phyloP scores from a whole-genome alignment of 495 filamentous ascomycete species.

The Hyphodiscus hymeniophilus region DNA sequence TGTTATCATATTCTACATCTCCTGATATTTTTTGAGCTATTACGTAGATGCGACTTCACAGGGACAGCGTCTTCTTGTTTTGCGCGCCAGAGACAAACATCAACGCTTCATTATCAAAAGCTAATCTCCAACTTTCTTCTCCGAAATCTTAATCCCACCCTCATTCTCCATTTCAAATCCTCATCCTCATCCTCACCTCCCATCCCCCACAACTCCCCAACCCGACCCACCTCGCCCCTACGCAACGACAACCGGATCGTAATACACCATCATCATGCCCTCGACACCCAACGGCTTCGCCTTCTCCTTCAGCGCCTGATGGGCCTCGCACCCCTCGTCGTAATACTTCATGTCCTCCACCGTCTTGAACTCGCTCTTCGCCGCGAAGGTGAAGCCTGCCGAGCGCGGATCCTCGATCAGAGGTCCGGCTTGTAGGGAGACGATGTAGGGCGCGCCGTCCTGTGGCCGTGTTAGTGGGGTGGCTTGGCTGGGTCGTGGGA shows the following conservation, averaged over 20 bases:
- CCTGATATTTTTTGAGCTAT: no score
- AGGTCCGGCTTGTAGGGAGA: slow-evolving; percentile 6
- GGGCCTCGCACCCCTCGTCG: slow-evolving; percentile 47
- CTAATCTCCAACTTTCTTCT: not conserved
- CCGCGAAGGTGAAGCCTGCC: slow-evolving; percentile 52
- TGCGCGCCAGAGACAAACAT: no score
- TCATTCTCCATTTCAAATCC: not conserved
- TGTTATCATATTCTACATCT: no score
- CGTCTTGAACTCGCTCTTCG: slow-evolving; percentile 48
- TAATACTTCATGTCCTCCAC: slow-evolving; percentile 66
- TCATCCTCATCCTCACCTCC: not conserved
- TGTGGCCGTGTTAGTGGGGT: not conserved
- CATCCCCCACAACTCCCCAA: not conserved
- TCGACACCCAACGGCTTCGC: not conserved
- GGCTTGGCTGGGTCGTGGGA: not conserved
- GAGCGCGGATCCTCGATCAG: not conserved
- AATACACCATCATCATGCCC: slow-evolving; percentile 5
- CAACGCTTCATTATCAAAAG: no score
- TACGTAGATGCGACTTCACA: no score
- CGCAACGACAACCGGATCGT: not conserved
- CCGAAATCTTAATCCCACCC: not conserved
- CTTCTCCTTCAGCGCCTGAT: slow-evolving; percentile 2
- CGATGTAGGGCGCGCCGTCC: slow-evolving; percentile 13
- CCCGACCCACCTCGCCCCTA: not conserved
- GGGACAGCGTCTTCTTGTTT: no score